Evolutionary conservation across 139 green algal genomes (phyloP).

Genomic region (Ettlia oleoabundans): DNA sequence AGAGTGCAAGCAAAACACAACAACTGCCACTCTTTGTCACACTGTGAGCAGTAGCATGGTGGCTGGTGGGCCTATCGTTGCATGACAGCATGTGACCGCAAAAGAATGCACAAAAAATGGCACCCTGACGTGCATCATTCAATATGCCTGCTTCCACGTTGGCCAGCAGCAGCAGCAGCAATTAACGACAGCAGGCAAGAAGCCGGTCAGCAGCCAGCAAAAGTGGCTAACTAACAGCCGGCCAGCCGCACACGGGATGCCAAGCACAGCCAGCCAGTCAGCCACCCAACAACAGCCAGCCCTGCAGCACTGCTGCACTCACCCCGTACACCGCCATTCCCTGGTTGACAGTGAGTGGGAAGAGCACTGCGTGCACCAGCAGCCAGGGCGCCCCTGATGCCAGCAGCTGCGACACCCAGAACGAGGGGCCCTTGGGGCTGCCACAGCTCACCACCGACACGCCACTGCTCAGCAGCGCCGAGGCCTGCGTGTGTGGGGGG

Average conservation of each 20-base stretch:
- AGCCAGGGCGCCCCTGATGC: slow-evolving; percentile 22
- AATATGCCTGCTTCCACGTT: too few relatives aligned
- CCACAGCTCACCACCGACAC: slow-evolving; percentile 2
- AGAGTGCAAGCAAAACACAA: too few relatives aligned
- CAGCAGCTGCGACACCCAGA: slow-evolving; percentile 29
- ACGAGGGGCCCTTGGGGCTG: not conserved
- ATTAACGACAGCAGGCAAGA: too few relatives aligned
- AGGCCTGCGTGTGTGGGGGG: too few relatives aligned
- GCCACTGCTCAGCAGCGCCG: too few relatives aligned
- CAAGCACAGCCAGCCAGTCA: not conserved
- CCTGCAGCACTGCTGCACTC: too few relatives aligned
- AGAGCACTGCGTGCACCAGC: slow-evolving; percentile 16
- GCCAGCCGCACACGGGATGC: not conserved
- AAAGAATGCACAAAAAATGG: not conserved
- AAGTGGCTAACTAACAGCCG: not conserved
- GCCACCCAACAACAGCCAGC: not conserved
- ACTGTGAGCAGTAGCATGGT: too few relatives aligned
- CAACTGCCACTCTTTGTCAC: too few relatives aligned
- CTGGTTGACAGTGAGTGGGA: slow-evolving; percentile 23
- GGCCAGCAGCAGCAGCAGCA: too few relatives aligned
- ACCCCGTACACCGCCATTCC: slow-evolving; percentile 9
- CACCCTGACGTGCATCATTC: too few relatives aligned
- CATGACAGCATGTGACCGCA: not conserved
- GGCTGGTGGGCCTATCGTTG: too few relatives aligned
- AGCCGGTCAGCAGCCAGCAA: too few relatives aligned